A percentile compares a stretch with the other conserved stretches of the same genome.
phyloP scores from a whole-genome alignment of 2,329 filamentous ascomycete genomes.

The Erysiphe pulchra region DNA sequence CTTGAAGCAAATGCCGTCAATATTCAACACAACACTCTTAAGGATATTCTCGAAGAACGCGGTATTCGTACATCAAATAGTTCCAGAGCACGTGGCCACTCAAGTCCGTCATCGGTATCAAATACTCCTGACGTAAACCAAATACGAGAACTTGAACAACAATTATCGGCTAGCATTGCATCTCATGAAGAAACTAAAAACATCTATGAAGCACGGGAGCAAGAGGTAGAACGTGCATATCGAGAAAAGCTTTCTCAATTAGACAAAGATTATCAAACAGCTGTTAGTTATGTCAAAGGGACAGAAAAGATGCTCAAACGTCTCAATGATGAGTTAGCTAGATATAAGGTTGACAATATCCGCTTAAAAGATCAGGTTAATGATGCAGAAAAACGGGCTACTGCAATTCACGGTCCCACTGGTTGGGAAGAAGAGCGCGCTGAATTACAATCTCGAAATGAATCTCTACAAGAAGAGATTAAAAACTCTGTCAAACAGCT shows the following conservation, averaged over 20 bases:
- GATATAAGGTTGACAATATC: slow-evolving; percentile 68
- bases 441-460: slow-evolving; percentile 40
- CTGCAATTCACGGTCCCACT: slow-evolving; percentile 19
- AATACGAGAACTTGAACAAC: slow-evolving; percentile 65
- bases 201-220: slow-evolving; percentile 50
- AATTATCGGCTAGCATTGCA: slow-evolving; percentile 50
- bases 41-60: slow-evolving; percentile 74
- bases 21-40: slow-evolving; percentile 79
- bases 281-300: slow-evolving; percentile 92
- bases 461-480: slow-evolving; percentile 42
- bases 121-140: slow-evolving; percentile 56
- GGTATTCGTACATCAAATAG: slow-evolving; percentile 56
- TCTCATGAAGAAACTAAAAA: slow-evolving; percentile 69
- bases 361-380: slow-evolving; percentile 66
- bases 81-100: slow-evolving; percentile 43
- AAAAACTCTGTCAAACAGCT: slow-evolving; percentile 37
- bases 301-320: slow-evolving; percentile 98
- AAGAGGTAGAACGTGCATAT: slow-evolving; percentile 72
- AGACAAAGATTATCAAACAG: slow-evolving; percentile 92
- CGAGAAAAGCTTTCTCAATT: slow-evolving; percentile 82
- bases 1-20: slow-evolving; percentile 83
- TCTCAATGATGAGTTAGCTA: slow-evolving; percentile 89
- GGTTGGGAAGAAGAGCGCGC: slow-evolving; percentile 56
- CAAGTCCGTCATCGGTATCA: slow-evolving; percentile 50
- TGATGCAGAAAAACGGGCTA: slow-evolving; percentile 29